Conservation (phyloP, 176 grass and related monocot genomes). For the Guadua angustifolia region DNA sequence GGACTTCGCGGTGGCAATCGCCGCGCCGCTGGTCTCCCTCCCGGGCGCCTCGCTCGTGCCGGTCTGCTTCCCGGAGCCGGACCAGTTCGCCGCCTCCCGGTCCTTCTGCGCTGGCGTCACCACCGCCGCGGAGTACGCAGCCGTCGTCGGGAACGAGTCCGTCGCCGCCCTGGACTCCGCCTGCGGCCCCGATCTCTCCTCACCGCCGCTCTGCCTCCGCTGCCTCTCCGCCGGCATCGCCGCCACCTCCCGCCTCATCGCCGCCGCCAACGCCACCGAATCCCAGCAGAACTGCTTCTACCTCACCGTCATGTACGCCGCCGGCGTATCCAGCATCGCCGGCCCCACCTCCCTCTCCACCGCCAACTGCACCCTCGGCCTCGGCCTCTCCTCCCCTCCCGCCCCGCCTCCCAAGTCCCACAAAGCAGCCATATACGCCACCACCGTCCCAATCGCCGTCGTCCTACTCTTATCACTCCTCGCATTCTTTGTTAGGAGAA, state of each 20-base stretch:
- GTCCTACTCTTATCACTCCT: constrained; percentile 41
- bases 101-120: constrained; percentile 67
- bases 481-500: constrained; percentile 54
- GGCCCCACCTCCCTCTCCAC: constrained; percentile 61
- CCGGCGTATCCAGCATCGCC: constrained; percentile 55
- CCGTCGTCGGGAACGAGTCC: constrained; percentile 50
- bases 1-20: constrained; percentile 11
- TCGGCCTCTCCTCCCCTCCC: constrained; percentile 43
- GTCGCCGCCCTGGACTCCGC: constrained; percentile 49
- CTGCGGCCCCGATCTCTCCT: constrained; percentile 53
- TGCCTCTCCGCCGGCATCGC: constrained; percentile 54
- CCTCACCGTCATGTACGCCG: constrained; percentile 69
- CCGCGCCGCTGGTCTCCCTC: constrained; percentile 39
- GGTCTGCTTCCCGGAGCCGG: constrained; percentile 50
- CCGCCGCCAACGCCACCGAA: constrained; percentile 47
- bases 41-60: constrained; percentile 48
- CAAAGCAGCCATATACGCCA: constrained; percentile 41
- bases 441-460: constrained; percentile 57
- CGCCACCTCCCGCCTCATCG: constrained; percentile 55
- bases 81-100: constrained; percentile 43
- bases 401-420: constrained; percentile 25
- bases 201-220: constrained; percentile 10
- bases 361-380: constrained; percentile 60
- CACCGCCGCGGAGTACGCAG: constrained; percentile 40
- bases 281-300: constrained; percentile 62